Percentiles rank a stretch among this genome's conserved stretches.
Conservation (phyloP, 345 rosid species). For the Gossypioides kirkii region DNA sequence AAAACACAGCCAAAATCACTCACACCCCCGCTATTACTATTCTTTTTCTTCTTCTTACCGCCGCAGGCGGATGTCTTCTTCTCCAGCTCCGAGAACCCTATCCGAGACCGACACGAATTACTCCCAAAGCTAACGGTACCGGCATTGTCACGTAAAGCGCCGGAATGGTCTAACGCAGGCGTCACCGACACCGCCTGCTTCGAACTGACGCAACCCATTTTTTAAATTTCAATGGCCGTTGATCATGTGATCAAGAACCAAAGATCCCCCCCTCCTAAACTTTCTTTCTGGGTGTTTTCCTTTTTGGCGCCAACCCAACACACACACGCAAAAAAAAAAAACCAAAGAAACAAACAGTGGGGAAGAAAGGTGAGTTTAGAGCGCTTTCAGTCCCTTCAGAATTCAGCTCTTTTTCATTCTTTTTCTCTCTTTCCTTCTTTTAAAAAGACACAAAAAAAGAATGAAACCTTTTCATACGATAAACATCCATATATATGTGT, state of each 20-base stretch:
- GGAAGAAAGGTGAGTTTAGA: not conserved
- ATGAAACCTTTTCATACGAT: not conserved
- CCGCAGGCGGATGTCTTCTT: slow-evolving; percentile 21
- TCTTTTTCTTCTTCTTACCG: slow-evolving; percentile 10
- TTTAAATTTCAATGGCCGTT: not conserved
- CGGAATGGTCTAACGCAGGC: slow-evolving; percentile 77
- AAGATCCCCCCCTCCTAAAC: slow-evolving; percentile 6
- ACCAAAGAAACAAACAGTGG: not conserved
- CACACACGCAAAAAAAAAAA: not conserved
- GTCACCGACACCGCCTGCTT: slow-evolving; percentile 91
- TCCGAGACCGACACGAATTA: slow-evolving; percentile 26
- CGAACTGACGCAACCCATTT: slow-evolving; percentile 95
- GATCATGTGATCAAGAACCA: not conserved
- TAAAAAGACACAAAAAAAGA: not conserved
- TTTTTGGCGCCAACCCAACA: slow-evolving; percentile 6
- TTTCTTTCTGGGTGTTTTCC: not conserved
- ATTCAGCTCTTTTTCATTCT: not conserved
- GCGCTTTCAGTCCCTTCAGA: not conserved
- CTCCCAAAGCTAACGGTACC: slow-evolving; percentile 13
- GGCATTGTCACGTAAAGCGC: slow-evolving; percentile 36
- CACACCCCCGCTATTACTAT: slow-evolving; percentile 26
- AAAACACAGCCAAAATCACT: slow-evolving; percentile 15
- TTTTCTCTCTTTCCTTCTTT: not conserved
- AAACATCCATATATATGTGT: not conserved
- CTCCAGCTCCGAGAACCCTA: slow-evolving; percentile 19